These are phyloP conservation scores for Ramularia collo-cygni DNA, from an alignment of 2,329 filamentous ascomycete genomes.

Conservation along the genomic window DNA sequence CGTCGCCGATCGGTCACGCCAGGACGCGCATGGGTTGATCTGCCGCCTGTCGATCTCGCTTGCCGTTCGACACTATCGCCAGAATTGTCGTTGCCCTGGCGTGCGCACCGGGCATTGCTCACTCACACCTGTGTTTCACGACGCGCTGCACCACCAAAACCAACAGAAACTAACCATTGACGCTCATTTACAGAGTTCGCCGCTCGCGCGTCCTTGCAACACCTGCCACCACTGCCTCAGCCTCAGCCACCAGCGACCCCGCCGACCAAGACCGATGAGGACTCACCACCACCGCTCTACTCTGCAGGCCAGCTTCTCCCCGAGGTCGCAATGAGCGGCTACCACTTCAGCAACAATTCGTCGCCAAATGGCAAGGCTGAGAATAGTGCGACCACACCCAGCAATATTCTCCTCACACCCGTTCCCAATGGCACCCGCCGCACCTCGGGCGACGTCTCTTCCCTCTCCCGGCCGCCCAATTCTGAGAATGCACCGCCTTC, in stretches of 20 bases:
- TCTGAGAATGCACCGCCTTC: conserved; percentile 9
- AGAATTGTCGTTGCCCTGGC: neutral
- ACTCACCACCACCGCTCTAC: conserved; percentile 2
- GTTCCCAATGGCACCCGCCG: conserved; percentile 14
- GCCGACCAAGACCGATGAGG: conserved; percentile 1
- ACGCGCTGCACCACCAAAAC: too few species aligned
- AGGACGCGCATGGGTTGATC: conserved; percentile 1
- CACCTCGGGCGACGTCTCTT: conserved; percentile 5
- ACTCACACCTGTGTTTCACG: too few species aligned
- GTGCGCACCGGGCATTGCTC: neutral
- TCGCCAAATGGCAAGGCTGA: conserved; percentile 5
- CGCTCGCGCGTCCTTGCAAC: neutral
- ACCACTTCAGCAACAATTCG: conserved; percentile 5
- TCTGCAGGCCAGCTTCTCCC: conserved; percentile 5
- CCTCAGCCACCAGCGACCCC: conserved; percentile 1
- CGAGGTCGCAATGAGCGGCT: conserved; percentile 14
- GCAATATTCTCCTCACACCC: conserved; percentile 12
- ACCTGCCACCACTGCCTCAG: neutral
- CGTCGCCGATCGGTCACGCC: too few species aligned
- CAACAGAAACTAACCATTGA: neutral
- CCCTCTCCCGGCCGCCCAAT: conserved; percentile 6
- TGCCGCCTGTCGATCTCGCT: conserved; percentile 1
- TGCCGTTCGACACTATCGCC: too few species aligned
- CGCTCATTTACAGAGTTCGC: conserved; percentile 1
- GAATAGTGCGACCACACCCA: conserved; percentile 1